These are phyloP conservation scores for Luvunga scandens DNA, from an alignment of 345 rosid genomes.

Conservation along the genomic window DNA sequence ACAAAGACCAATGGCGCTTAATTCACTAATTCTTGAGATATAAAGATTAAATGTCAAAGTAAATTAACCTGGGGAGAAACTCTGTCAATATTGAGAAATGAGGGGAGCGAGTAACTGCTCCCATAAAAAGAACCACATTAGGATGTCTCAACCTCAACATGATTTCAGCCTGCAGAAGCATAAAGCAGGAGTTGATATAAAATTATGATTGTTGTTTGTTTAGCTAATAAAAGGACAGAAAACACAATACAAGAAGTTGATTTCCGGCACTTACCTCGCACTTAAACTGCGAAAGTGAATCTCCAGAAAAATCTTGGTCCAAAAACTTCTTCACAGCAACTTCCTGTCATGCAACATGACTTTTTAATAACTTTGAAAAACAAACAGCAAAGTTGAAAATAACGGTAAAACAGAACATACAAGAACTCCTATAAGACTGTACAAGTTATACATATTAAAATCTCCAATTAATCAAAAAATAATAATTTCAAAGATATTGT, in stretches of 20 bases:
- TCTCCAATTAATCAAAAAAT: background rate
- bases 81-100: conserved; percentile 96
- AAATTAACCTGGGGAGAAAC: conserved; percentile 81
- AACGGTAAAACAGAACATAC: background rate
- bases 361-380: conserved; percentile 1
- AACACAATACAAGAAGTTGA: conserved; percentile 3
- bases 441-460: conserved; percentile 1
- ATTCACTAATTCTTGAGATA: conserved; percentile 3
- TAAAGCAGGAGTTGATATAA: conserved; percentile 9
- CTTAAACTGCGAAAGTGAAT: conserved; percentile 84
- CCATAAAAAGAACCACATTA: conserved; percentile 98
- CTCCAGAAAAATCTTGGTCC: conserved; percentile 92
- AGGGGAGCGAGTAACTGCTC: conserved; percentile 90
- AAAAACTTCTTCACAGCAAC: conserved; percentile 96
- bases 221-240: conserved; percentile 5
- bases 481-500: background rate
- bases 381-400: background rate
- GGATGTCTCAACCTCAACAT: conserved; percentile 97
- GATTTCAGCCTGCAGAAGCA: conserved; percentile 67
- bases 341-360: conserved; percentile 55
- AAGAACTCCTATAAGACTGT: conserved; percentile 5
- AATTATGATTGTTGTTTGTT: conserved; percentile 11
- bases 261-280: conserved; percentile 60
- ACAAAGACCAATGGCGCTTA: background rate
- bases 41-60: conserved; percentile 4